A percentile compares a stretch with the other conserved stretches of the same genome.
These are phyloP conservation scores for Posidonia australis DNA, from an alignment of 106 monocot genomes.

Conservation along the genomic window DNA sequence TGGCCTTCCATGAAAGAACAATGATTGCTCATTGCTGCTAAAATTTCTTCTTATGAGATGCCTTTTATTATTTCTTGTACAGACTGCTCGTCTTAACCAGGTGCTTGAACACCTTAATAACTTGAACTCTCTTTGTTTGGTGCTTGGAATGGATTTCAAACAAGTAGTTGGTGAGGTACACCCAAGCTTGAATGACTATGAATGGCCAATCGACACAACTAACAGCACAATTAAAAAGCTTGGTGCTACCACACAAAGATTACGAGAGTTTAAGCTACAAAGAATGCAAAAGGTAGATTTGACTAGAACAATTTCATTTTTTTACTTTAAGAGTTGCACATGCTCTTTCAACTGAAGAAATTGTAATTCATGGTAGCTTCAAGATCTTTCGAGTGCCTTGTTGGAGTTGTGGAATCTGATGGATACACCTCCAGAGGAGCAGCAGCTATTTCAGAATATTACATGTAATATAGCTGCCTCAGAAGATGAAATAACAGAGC, in stretches of 20 bases:
- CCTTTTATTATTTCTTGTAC: neutral
- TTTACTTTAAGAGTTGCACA: neutral
- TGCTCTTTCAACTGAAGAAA: neutral
- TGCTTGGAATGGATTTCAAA: slow-evolving; percentile 84
- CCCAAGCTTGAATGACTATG: slow-evolving; percentile 45
- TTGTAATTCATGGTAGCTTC: slow-evolving; percentile 37
- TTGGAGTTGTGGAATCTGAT: slow-evolving; percentile 68
- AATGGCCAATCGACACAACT: slow-evolving; percentile 44
- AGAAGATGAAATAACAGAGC: slow-evolving; percentile 57
- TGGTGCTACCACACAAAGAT: slow-evolving; percentile 29
- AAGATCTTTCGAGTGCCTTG: slow-evolving; percentile 59
- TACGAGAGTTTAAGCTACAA: slow-evolving; percentile 64
- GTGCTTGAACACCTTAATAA: slow-evolving; percentile 55
- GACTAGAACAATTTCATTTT: neutral
- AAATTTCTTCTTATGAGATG: too few relatives aligned
- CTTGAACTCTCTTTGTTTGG: slow-evolving; percentile 55
- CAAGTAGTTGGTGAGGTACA: slow-evolving; percentile 42
- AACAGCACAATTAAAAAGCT: slow-evolving; percentile 57
- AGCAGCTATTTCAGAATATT: slow-evolving; percentile 45
- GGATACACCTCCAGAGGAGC: slow-evolving; percentile 80
- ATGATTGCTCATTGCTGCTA: too few relatives aligned
- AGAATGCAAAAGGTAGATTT: slow-evolving; percentile 30
- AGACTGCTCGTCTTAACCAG: slow-evolving; percentile 53
- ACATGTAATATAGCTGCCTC: slow-evolving; percentile 75
- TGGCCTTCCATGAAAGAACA: too few relatives aligned